Base-by-base conservation (phyloP, 164 flowering plant species). In the Stephania cephalantha region DNA sequence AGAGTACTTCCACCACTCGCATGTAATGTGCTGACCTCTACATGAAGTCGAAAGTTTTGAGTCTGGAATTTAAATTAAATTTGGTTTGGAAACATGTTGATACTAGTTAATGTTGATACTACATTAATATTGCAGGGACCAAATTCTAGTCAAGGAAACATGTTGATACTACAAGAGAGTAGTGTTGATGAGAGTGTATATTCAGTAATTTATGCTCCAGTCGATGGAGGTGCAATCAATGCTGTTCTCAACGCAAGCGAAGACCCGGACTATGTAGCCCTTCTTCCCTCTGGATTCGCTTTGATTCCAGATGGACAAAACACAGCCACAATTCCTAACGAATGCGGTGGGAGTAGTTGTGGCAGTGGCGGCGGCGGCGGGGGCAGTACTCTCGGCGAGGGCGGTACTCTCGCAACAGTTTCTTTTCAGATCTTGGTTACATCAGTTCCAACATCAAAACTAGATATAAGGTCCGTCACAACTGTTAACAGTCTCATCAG, bases 111-210 rank as follows among this genome's bases (percentile, higher is more conserved):
- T 31, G 7, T 20, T 35, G 42, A 15, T 50, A 13, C 20, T 31
- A 8, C 46, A n/a, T n/a, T n/a, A 7, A 31, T 22, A 72, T 64
- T 79, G 81, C 81, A 95, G 99, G 90, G 93, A 74, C 81, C 89
- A 31, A 93, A 95, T 71, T 87, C 98, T 13, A 92, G 86, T 86
- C 99, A 94, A 73, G 88, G 95, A 86, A 96, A 94, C 84, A 96
- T 94, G 98, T 88, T 94, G 77, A 92, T 96, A 75, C 83, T 96
- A 65, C 99, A 96, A 78, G 99, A 96, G 87, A 92, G 94, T 70
- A 87, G 89, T 86, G 87, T 87, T 0, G 97, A 94, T 58, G 31
- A 90, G 0, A 86, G 97, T 0, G 97, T 95, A 46, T 92, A 91
- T 18, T 88, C 85, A 20, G 97, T 96, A 7, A 87, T 96, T 20